phyloP scores from a whole-genome alignment of 257 asterid genomes.

The Jasminum sambac region DNA sequence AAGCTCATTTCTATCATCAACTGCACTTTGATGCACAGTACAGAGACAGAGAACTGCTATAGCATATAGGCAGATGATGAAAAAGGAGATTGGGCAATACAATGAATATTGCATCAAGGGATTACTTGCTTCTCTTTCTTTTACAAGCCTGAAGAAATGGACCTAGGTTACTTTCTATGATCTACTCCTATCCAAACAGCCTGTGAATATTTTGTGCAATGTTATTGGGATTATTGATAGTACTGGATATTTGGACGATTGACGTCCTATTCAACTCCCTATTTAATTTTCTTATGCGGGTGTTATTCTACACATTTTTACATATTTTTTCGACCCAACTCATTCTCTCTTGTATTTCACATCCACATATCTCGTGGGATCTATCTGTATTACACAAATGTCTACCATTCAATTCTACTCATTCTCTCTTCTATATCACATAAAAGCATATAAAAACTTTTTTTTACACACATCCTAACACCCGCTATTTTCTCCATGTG shows the following conservation, averaged over 20 bases:
- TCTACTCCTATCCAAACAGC: not conserved
- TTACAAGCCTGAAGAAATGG: not conserved
- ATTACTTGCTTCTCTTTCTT: slow-evolving; percentile 7
- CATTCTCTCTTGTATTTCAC: no score
- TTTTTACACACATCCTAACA: no score
- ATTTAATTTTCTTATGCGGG: not conserved
- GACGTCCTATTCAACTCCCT: not conserved
- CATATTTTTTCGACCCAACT: no score
- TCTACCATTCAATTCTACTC: no score
- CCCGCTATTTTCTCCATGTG: not conserved
- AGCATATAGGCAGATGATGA: not conserved
- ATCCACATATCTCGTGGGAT: no score
- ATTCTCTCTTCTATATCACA: no score
- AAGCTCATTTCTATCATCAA: slow-evolving; percentile 53
- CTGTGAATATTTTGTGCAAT: not conserved
- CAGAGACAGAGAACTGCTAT: not conserved
- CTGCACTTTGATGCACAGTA: slow-evolving; percentile 48
- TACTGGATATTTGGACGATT: not conserved
- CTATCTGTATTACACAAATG: no score
- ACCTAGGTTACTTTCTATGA: not conserved
- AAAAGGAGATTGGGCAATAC: not conserved
- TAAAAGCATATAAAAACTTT: no score
- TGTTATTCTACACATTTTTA: no score
- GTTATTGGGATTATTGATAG: slow-evolving; percentile 12
- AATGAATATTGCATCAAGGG: slow-evolving; percentile 2